Base-by-base conservation (phyloP, 305 asterid genomes). In the Fraxinus baroniana region DNA sequence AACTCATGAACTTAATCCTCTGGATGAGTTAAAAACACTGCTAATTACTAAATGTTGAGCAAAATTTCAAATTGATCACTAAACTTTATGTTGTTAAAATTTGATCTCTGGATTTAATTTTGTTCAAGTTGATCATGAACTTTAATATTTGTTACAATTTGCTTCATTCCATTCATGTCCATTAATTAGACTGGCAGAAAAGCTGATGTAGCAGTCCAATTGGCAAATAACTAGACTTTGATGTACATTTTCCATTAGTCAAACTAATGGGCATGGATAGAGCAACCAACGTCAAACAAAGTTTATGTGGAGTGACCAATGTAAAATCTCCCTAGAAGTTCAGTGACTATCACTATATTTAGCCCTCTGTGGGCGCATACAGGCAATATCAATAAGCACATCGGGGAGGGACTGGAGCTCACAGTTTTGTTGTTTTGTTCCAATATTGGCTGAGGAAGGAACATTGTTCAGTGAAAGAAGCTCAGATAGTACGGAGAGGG, bases 401-500 rank as follows among this genome's bases (percentile, higher is more conserved):
- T 66, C 36, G 41, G 81, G 30, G 81, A 83, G 85, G 28, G 64
- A 70, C 30, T 77, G 81, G 81, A 74, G 84, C 90, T 82, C 86
- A 91, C 98, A 32, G 10, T 81, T 83, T 77, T 85, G 83, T 2
- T 89, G 84, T 26, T 82, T 76, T 68, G 84, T 64, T 41, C 39
- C 82, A 20, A 44, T 83, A 83, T 70, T 82, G 62, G 91, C 76
- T 9, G 81, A 77, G 22, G 92, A 52, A 79, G 88, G 83, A 77
- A 80, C 84, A 84, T 75, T 74, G 79, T 83, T 81, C 24, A 86
- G 68, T 30, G 94, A 85, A 76, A 89, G 86, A 52, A 88, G 80
- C 87, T 91, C 98, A 13, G 94, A 88, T 7, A 86, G 88, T 39
- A 60, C 26, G 46, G 88, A 82, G 70, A 88, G 80, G 74, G 91